phyloP scores from a whole-genome alignment of 2,329 filamentous ascomycete genomes.

The Ciborinia camelliae region DNA sequence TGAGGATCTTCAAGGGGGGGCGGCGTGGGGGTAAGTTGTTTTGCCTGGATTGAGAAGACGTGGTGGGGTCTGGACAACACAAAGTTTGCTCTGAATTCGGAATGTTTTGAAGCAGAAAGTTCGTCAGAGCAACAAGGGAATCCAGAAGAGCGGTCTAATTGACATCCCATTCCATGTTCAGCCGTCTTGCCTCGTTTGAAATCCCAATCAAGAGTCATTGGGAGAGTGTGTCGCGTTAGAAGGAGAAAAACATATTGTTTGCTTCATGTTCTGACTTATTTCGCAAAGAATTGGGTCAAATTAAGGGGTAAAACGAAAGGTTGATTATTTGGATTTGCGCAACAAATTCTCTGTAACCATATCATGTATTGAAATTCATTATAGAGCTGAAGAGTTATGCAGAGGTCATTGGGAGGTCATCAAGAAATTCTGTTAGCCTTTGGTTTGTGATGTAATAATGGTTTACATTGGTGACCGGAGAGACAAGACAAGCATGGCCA shows the following conservation, averaged over 20 bases:
- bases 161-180: neutral
- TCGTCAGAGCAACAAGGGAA: neutral
- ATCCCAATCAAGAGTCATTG: neutral
- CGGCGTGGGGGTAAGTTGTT: neutral
- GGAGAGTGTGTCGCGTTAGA: neutral
- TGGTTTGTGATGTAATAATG: neutral
- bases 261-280: neutral
- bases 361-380: neutral
- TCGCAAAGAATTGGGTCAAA: neutral
- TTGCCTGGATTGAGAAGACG: neutral
- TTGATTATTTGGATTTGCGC: too few species aligned
- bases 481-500: neutral
- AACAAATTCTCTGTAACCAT: too few species aligned
- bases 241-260: neutral
- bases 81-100: too few species aligned
- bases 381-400: neutral
- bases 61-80: too few species aligned
- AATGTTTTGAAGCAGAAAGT: neutral
- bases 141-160: neutral
- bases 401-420: neutral
- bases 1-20: neutral
- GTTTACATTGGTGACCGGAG: neutral
- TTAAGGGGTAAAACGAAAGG: neutral
- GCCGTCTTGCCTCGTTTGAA: neutral
- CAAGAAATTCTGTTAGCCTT: neutral